Percentiles rank a stretch among this genome's conserved stretches.
Conservation (phyloP, 2,329 filamentous ascomycete genomes). For the Metarhizium sp. region DNA sequence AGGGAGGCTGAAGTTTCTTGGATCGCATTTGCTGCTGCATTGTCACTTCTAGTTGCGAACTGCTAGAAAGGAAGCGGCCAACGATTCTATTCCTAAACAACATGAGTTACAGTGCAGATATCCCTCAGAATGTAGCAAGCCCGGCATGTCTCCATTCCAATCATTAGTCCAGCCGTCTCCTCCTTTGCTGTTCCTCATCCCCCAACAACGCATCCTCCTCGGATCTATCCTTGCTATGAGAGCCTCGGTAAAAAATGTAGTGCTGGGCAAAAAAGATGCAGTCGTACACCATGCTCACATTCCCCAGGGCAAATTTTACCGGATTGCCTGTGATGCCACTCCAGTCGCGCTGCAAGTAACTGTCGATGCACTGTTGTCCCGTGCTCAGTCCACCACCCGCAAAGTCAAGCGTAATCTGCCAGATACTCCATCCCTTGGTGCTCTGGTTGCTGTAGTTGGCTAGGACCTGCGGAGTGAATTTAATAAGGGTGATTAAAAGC, state of each 20-base stretch:
- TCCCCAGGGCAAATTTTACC: constrained; percentile 78
- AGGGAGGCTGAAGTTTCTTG: too few relatives aligned
- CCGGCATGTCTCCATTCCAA: background rate
- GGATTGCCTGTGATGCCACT: constrained; percentile 85
- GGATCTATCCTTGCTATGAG: constrained; percentile 1
- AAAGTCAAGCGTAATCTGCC: constrained; percentile 75
- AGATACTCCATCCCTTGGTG: constrained; percentile 81
- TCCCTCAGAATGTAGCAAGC: background rate
- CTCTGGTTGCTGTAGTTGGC: constrained; percentile 78
- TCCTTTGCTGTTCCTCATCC: constrained; percentile 6
- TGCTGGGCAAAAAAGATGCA: constrained; percentile 81
- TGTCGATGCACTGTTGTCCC: constrained; percentile 74
- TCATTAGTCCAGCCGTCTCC: background rate
- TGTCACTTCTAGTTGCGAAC: too few relatives aligned
- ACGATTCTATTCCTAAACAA: too few relatives aligned
- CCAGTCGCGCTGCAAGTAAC: constrained; percentile 78
- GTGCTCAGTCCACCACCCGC: constrained; percentile 74
- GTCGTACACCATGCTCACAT: constrained; percentile 81
- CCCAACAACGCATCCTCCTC: constrained; percentile 18
- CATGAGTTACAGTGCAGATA: too few relatives aligned
- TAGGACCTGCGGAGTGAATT: constrained; percentile 82
- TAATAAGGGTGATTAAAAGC: constrained; percentile 76
- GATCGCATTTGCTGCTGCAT: too few relatives aligned
- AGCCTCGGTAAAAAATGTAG: constrained; percentile 60
- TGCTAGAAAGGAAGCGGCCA: too few relatives aligned